phyloP scores from a whole-genome alignment of 2,329 filamentous ascomycete genomes.

The Coniochaeta ligniaria region DNA sequence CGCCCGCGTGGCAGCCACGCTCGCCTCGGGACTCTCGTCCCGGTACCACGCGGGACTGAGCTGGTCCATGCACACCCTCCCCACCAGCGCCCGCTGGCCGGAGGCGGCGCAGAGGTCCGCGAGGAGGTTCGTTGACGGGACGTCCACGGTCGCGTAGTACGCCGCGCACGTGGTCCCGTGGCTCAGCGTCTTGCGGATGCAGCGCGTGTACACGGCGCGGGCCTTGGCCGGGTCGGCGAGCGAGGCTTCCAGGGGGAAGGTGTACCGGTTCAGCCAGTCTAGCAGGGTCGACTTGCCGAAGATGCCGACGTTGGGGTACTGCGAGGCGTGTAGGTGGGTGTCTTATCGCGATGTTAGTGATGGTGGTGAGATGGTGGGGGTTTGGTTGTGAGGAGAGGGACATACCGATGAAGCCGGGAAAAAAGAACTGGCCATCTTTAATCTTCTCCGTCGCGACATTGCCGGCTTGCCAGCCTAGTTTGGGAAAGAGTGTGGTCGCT shows the following conservation, averaged over 20 bases:
- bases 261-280: conserved; percentile 91
- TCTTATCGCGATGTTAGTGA: conserved; percentile 41
- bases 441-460: conserved; percentile 28
- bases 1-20: conserved; percentile 47
- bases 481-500: conserved; percentile 25
- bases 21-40: conserved; percentile 57
- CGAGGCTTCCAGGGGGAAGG: conserved; percentile 84
- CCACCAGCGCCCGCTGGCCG: conserved; percentile 86
- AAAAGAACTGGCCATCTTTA: conserved; percentile 61
- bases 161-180: conserved; percentile 89
- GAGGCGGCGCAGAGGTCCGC: conserved; percentile 70
- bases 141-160: conserved; percentile 91
- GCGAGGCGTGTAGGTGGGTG: conserved; percentile 90
- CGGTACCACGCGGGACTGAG: conserved; percentile 71
- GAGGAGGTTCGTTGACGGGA: conserved; percentile 83
- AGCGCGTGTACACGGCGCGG: conserved; percentile 65
- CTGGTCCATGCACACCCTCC: conserved; percentile 91
- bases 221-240: conserved; percentile 59
- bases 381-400: no score
- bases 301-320: conserved; percentile 90
- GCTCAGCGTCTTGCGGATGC: conserved; percentile 72
- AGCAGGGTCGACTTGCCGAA: conserved; percentile 91
- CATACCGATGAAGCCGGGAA: conserved; percentile 73
- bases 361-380: no score
- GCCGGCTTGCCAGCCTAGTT: conserved; percentile 35